phyloP scores from a whole-genome alignment of 2,329 filamentous ascomycete genomes.

The Arthrobotrys sphaeroides region DNA sequence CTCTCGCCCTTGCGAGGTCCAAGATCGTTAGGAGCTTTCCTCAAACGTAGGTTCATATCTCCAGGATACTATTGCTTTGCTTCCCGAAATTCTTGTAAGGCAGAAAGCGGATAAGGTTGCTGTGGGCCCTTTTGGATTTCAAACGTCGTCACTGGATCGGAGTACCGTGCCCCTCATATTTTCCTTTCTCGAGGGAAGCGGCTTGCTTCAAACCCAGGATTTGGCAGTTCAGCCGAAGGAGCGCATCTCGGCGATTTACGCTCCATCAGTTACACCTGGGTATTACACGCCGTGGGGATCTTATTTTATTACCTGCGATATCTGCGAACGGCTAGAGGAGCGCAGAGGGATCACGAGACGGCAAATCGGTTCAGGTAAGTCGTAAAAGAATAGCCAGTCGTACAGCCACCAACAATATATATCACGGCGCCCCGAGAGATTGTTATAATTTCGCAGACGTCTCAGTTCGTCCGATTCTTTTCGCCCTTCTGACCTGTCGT shows the following conservation, averaged over 20 bases:
- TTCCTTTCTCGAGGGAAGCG: neutral
- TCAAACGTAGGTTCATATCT: conserved; percentile 18
- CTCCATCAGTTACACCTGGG: conserved; percentile 18
- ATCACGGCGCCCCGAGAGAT: neutral
- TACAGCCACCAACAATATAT: conserved; percentile 35
- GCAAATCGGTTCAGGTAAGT: conserved; percentile 48
- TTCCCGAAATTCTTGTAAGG: conserved; percentile 30
- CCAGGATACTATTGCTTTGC: conserved; percentile 34
- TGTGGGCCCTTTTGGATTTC: conserved; percentile 14
- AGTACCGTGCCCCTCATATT: conserved; percentile 37
- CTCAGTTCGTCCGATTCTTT: conserved; percentile 7
- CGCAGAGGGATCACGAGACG: conserved; percentile 50
- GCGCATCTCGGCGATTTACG: conserved; percentile 52
- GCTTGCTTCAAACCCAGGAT: conserved; percentile 37
- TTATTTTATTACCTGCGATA: conserved; percentile 21
- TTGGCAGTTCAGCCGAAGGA: conserved; percentile 53
- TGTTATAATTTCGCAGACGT: conserved; percentile 30
- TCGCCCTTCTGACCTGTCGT: conserved; percentile 37
- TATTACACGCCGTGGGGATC: conserved; percentile 8
- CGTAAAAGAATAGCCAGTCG: conserved; percentile 10
- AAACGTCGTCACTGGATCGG: conserved; percentile 17
- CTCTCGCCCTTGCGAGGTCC: neutral
- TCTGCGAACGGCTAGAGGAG: conserved; percentile 27
- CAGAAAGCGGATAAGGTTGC: conserved; percentile 26
- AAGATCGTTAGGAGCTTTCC: conserved; percentile 16